These are phyloP conservation scores for Asterophora parasitica DNA, from an alignment of 768 basidiomycete species.

Conservation along the genomic window DNA sequence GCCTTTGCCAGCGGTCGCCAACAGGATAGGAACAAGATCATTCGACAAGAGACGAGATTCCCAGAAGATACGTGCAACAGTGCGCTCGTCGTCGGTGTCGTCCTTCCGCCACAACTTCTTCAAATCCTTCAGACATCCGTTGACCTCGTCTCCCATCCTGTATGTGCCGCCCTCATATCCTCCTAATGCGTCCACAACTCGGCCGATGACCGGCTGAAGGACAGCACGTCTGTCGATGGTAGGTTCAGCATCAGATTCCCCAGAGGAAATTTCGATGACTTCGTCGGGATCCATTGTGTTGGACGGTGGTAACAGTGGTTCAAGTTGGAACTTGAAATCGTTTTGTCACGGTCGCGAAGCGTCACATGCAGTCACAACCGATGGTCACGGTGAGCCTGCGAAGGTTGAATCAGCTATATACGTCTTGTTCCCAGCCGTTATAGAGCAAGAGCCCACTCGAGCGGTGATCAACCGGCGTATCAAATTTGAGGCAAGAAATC, in stretches of 20 bases:
- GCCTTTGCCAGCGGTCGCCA: constrained; percentile 75
- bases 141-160: constrained; percentile 76
- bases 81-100: constrained; percentile 94
- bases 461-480: too few relatives aligned
- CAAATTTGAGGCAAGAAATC: too few relatives aligned
- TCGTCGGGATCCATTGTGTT: constrained; percentile 20
- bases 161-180: constrained; percentile 66
- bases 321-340: background rate
- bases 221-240: constrained; percentile 43
- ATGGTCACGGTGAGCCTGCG: too few relatives aligned
- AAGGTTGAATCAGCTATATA: too few relatives aligned
- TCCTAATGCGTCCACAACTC: constrained; percentile 78
- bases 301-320: background rate
- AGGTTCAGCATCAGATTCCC: constrained; percentile 23
- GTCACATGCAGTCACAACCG: too few relatives aligned
- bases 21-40: constrained; percentile 83
- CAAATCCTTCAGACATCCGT: constrained; percentile 85
- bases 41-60: constrained; percentile 81
- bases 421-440: too few relatives aligned
- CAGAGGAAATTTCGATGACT: constrained; percentile 34
- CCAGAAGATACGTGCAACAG: constrained; percentile 90
- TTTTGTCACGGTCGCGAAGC: constrained; percentile 16
- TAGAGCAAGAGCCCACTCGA: too few relatives aligned
- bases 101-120: constrained; percentile 96
- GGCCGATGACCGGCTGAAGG: constrained; percentile 62